These are phyloP conservation scores for Wickerhamiella shivajii DNA, from an alignment of 805 yeast species.

Conservation along the genomic window DNA sequence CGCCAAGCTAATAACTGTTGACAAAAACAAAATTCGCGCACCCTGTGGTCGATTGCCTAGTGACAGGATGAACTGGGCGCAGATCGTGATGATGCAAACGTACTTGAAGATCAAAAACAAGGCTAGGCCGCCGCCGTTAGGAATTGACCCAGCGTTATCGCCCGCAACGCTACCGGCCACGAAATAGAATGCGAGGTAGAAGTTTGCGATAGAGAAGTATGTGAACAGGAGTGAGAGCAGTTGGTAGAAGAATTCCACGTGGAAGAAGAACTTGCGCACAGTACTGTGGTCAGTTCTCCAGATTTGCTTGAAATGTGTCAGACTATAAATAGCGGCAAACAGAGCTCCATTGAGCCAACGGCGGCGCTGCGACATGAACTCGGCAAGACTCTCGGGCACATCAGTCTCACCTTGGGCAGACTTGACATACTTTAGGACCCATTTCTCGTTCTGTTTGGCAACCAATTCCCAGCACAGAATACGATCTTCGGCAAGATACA, in stretches of 20 bases:
- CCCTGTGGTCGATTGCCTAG: slow-evolving; percentile 99
- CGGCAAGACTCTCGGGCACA: slow-evolving; percentile 91
- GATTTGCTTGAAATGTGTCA: slow-evolving; percentile 69
- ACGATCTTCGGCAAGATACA: slow-evolving; percentile 96
- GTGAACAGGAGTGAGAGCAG: slow-evolving; percentile 66
- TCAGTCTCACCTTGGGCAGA: slow-evolving; percentile 94
- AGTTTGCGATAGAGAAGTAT: slow-evolving; percentile 85
- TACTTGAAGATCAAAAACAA: slow-evolving; percentile 78
- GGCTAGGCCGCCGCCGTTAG: slow-evolving; percentile 63
- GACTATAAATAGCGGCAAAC: slow-evolving; percentile 88
- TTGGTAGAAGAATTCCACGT: slow-evolving; percentile 81
- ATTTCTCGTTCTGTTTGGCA: slow-evolving; percentile 65
- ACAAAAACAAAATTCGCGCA: slow-evolving; percentile 61
- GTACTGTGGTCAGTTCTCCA: slow-evolving; percentile 81
- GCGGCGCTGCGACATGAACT: slow-evolving; percentile 88
- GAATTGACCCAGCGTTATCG: slow-evolving; percentile 26
- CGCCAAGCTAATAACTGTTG: slow-evolving; percentile 57
- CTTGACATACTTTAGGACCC: slow-evolving; percentile 85
- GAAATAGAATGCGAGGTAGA: slow-evolving; percentile 82
- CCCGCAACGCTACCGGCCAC: slow-evolving; percentile 71
- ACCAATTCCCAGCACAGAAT: slow-evolving; percentile 92
- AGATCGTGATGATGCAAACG: slow-evolving; percentile 62
- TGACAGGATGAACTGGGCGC: slow-evolving; percentile 81
- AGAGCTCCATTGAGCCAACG: slow-evolving; percentile 98
- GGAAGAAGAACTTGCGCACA: slow-evolving; percentile 65